Evolutionary conservation across 208 protist genomes (phyloP).

Genomic region (Crithidia thermophila): DNA sequence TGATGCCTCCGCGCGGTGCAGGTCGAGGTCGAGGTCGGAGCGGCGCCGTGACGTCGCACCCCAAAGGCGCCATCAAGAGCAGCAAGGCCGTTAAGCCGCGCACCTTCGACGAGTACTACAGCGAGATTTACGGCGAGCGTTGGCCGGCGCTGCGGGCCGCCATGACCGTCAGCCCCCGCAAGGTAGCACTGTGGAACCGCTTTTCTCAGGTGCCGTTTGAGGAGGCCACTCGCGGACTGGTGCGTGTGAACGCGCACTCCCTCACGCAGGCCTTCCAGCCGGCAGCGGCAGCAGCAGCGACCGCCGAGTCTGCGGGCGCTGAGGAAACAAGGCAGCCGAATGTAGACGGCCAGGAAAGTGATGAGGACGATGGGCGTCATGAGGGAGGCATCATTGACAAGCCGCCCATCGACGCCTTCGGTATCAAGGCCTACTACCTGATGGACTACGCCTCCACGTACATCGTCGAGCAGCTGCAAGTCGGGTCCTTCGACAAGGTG

Average conservation of each 20-base stretch:
- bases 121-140: slow-evolving; percentile 65
- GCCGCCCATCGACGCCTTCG: slow-evolving; percentile 64
- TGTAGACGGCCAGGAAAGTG: background rate
- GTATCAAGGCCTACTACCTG: slow-evolving; percentile 74
- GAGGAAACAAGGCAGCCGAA: background rate
- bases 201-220: slow-evolving; percentile 78
- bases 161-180: slow-evolving; percentile 42
- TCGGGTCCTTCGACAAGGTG: slow-evolving; percentile 70
- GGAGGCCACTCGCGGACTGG: slow-evolving; percentile 52
- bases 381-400: slow-evolving; percentile 31
- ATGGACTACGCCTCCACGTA: slow-evolving; percentile 81
- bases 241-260: slow-evolving; percentile 48
- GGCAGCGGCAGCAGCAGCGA: background rate
- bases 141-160: slow-evolving; percentile 66
- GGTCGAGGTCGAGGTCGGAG: slow-evolving; percentile 14
- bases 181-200: slow-evolving; percentile 82
- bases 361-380: background rate
- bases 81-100: slow-evolving; percentile 8
- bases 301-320: background rate
- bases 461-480: slow-evolving; percentile 77
- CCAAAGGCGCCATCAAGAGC: slow-evolving; percentile 4
- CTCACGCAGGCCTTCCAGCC: slow-evolving; percentile 52
- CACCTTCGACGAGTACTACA: slow-evolving; percentile 77
- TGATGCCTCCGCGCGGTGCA: slow-evolving; percentile 16
- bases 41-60: slow-evolving; percentile 6